Conservation (phyloP, 176 grass and related monocot genomes). For the Avena eriantha region DNA sequence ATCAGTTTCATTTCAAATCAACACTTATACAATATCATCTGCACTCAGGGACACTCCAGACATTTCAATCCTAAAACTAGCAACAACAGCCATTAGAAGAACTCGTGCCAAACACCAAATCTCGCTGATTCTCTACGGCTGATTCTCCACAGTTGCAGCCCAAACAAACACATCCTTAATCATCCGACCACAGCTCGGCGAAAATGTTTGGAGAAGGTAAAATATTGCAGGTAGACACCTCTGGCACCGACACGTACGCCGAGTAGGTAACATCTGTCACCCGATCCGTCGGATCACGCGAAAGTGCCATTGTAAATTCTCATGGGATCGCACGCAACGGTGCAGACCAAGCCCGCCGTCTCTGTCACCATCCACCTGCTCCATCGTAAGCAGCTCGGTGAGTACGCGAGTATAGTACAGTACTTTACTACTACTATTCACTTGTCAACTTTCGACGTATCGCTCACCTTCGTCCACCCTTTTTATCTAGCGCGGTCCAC, state of each 20-base stretch:
- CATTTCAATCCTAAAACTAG: too few relatives aligned
- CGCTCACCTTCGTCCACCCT: background rate
- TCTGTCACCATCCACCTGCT: slow-evolving; percentile 45
- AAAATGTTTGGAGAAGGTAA: too few relatives aligned
- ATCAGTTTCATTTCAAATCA: too few relatives aligned
- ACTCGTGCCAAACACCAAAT: too few relatives aligned
- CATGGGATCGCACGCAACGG: slow-evolving; percentile 42
- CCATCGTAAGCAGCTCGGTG: background rate
- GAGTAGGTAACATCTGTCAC: background rate
- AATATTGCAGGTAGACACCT: background rate
- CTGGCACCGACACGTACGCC: background rate
- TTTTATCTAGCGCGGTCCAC: background rate
- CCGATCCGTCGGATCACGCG: slow-evolving; percentile 39
- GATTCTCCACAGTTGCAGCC: too few relatives aligned
- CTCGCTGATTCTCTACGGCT: too few relatives aligned
- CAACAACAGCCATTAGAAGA: too few relatives aligned
- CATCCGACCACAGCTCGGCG: too few relatives aligned
- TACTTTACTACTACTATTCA: background rate
- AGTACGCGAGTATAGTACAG: too few relatives aligned
- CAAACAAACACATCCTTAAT: too few relatives aligned
- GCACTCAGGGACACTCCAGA: too few relatives aligned
- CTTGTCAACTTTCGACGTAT: background rate
- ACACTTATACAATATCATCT: too few relatives aligned
- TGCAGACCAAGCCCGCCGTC: slow-evolving; percentile 14
- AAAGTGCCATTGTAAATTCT: background rate